Evolutionary conservation across 1,139 yeast species (phyloP), one percentile per base, ranked within the genome.

Genomic region (Suhomyces panamericanus): DNA sequence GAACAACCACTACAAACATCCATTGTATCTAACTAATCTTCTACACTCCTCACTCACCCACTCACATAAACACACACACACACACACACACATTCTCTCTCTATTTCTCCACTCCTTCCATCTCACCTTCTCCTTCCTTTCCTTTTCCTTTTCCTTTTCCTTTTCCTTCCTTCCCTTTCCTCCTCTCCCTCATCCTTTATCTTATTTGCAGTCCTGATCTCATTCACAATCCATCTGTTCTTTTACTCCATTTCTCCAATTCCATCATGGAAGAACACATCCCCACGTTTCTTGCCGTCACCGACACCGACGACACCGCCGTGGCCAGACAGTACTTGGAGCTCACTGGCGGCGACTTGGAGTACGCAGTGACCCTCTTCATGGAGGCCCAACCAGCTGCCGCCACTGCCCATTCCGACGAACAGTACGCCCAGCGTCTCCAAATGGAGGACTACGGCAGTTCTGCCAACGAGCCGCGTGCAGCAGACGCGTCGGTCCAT

Each of bases 361-460:
- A 91, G 50, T 79, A 83, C 26, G 99, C 99, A 0, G 88, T 95
- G 7, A 81, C 91, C 10, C 69, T 95, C 40, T 95, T 70, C 65
- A 83, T 87, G 71, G 99, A 95, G 60, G 32, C 48, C 6, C 69
- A 54, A 62, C 69, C 60, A 48, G 69, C 58, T 50, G 60, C 58
- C 14, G 47, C 54, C 20, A 51, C 54, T n/a, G 15, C 42, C 16
- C 39, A 37, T 14, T 67, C 58, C 10, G 95, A 85, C 59, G 86
- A 73, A 34, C 83, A 75, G 35, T 49, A 81, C 46, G 95, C 95
- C 0, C 76, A 79, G 46, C 65, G 80, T 44, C 63, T 87, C 42
- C 95, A 86, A 56, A 73, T 75, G 51, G 88, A 85, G 56, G 83
- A 85, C 26, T 84, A 84, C 53, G 66, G 64, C 57, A 15, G 31